A percentile compares a stretch with the other conserved stretches of the same genome.
Evolutionary conservation across 805 yeast species (phyloP).

Genomic region (Saturnispora sanitii): DNA sequence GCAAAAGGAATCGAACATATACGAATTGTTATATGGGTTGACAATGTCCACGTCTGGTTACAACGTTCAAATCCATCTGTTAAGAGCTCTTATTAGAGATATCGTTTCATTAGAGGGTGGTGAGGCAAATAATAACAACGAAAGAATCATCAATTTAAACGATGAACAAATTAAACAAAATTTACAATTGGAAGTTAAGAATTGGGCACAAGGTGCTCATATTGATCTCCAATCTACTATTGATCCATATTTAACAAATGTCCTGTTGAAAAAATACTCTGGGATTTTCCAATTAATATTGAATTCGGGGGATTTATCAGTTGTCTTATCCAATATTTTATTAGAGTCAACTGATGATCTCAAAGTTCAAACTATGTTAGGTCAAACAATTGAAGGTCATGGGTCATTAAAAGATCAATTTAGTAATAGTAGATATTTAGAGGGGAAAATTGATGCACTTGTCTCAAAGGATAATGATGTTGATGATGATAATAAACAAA

Average conservation of each 20-base stretch:
- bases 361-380: slow-evolving; percentile 19
- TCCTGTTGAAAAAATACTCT: slow-evolving; percentile 21
- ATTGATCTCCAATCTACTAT: slow-evolving; percentile 27
- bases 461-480: slow-evolving; percentile 8
- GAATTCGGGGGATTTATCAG: slow-evolving; percentile 26
- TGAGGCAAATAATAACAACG: neutral
- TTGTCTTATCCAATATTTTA: slow-evolving; percentile 22
- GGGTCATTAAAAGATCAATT: slow-evolving; percentile 24
- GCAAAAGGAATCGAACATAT: slow-evolving; percentile 21
- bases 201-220: slow-evolving; percentile 29
- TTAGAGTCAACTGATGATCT: slow-evolving; percentile 19
- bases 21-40: slow-evolving; percentile 20
- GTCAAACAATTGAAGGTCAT: slow-evolving; percentile 20
- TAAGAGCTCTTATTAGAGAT: slow-evolving; percentile 21
- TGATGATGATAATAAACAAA: slow-evolving; percentile 1
- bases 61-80: slow-evolving; percentile 19
- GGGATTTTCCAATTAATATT: slow-evolving; percentile 24
- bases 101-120: slow-evolving; percentile 9
- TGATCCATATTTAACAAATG: slow-evolving; percentile 22
- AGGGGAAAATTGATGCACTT: slow-evolving; percentile 24
- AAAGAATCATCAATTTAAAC: neutral
- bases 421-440: slow-evolving; percentile 22
- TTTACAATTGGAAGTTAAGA: slow-evolving; percentile 18
- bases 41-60: slow-evolving; percentile 25
- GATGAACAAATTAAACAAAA: slow-evolving; percentile 6